These are phyloP conservation scores for Rubus idaeus DNA, from an alignment of 306 rosid species.

Conservation along the genomic window DNA sequence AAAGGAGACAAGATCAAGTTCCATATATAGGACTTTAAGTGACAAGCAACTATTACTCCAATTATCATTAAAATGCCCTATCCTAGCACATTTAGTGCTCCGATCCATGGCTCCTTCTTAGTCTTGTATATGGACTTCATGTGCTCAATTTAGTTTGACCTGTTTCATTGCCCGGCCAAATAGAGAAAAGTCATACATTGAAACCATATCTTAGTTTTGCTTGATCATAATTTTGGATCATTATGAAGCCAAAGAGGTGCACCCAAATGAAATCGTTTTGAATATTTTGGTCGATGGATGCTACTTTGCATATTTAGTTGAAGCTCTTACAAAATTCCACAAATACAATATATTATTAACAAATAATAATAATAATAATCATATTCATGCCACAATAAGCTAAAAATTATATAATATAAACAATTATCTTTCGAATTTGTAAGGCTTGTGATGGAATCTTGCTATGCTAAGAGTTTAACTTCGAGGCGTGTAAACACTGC, in stretches of 20 bases:
- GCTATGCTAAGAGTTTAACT: too few relatives aligned
- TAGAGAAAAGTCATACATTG: neutral
- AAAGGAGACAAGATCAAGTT: too few relatives aligned
- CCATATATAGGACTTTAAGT: constrained; percentile 51
- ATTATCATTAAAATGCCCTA: constrained; percentile 70
- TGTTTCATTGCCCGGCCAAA: constrained; percentile 20
- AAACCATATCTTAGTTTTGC: neutral
- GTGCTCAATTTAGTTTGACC: constrained; percentile 34
- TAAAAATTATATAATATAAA: too few relatives aligned
- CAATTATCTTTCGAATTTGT: too few relatives aligned
- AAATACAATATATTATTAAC: too few relatives aligned
- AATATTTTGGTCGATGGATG: too few relatives aligned
- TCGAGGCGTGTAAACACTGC: too few relatives aligned
- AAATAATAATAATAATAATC: too few relatives aligned
- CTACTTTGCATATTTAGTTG: too few relatives aligned
- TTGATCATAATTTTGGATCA: neutral
- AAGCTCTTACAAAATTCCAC: too few relatives aligned
- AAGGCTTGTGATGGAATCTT: too few relatives aligned
- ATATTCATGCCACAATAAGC: too few relatives aligned
- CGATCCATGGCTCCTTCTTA: constrained; percentile 71
- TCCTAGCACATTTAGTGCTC: constrained; percentile 60
- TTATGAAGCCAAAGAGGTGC: neutral
- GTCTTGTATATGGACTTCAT: constrained; percentile 20
- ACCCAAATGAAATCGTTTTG: neutral
- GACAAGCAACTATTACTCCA: constrained; percentile 66